Percentiles rank a stretch among this genome's conserved stretches.
Evolutionary conservation across 371 early-diverging fungal species (phyloP).

Genomic region (Rhizopus delemar): DNA sequence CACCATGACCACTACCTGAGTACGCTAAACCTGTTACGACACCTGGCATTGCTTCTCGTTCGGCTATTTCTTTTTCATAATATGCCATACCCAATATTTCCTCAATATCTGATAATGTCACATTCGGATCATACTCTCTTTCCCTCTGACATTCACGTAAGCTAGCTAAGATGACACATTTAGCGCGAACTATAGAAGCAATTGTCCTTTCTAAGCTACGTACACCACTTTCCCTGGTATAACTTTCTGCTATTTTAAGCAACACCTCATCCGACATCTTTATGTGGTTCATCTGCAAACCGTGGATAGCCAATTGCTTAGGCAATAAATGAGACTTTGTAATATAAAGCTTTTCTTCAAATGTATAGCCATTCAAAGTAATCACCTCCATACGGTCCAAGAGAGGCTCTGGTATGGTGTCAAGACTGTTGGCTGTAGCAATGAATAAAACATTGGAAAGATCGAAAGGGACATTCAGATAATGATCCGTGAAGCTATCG

Average conservation of each 20-base stretch:
- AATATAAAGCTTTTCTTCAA: conserved; percentile 75
- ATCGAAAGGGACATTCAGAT: conserved; percentile 82
- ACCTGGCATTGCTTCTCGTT: conserved; percentile 68
- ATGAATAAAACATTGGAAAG: conserved; percentile 85
- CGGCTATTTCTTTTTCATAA: conserved; percentile 68
- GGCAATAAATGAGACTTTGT: conserved; percentile 58
- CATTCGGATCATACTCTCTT: conserved; percentile 12
- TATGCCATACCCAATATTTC: conserved; percentile 62
- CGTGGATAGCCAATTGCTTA: conserved; percentile 73
- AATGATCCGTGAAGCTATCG: conserved; percentile 79
- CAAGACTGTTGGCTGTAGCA: conserved; percentile 82
- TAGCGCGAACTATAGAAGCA: conserved; percentile 70
- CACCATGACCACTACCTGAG: conserved; percentile 76
- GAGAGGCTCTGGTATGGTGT: conserved; percentile 79
- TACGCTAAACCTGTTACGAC: conserved; percentile 86
- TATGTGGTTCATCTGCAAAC: conserved; percentile 55
- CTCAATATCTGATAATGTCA: conserved; percentile 44
- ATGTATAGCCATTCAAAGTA: conserved; percentile 80
- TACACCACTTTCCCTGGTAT: conserved; percentile 87
- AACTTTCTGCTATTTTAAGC: conserved; percentile 66
- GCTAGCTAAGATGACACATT: conserved; percentile 72
- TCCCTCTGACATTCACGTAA: conserved; percentile 31
- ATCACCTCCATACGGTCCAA: conserved; percentile 90
- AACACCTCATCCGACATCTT: conserved; percentile 55
- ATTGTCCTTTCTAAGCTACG: conserved; percentile 75